Conservation (phyloP, 768 basidiomycete species). For the Lactarius trivialis region DNA sequence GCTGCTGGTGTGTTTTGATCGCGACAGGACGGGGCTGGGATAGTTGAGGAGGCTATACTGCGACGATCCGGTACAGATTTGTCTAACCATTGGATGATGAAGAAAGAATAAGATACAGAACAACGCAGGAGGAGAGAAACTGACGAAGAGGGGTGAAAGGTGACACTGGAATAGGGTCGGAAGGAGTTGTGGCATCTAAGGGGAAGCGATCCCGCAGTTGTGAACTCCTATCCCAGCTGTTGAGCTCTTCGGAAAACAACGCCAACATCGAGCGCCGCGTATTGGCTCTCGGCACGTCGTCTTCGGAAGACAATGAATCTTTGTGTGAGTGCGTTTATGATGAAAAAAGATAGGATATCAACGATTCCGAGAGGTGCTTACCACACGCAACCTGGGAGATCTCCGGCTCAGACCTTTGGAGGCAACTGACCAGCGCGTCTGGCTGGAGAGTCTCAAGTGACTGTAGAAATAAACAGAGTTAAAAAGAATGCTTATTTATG, state of each 20-base stretch:
- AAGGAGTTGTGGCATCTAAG: too few species aligned
- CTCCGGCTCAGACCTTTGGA: not conserved
- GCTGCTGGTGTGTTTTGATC: conserved; percentile 2
- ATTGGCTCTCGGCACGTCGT: not conserved
- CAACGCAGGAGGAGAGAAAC: not conserved
- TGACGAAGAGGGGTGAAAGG: conserved; percentile 1
- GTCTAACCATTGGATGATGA: too few species aligned
- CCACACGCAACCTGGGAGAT: not conserved
- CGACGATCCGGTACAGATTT: not conserved
- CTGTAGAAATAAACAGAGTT: not conserved
- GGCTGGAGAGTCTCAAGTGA: not conserved
- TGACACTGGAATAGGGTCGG: too few species aligned
- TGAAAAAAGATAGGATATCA: not conserved
- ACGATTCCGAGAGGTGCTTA: not conserved
- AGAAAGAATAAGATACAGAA: not conserved
- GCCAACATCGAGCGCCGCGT: not conserved
- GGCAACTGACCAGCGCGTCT: not conserved
- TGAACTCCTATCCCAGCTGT: not conserved
- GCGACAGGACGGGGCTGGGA: not conserved
- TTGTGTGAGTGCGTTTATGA: not conserved
- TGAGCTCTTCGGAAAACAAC: not conserved
- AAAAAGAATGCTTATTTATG: not conserved
- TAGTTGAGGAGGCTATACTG: conserved; percentile 4
- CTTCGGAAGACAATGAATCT: not conserved
- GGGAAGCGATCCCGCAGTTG: not conserved